phyloP scores from a whole-genome alignment of 2,329 filamentous ascomycete species.

The Sphaerulina vaccinii region DNA sequence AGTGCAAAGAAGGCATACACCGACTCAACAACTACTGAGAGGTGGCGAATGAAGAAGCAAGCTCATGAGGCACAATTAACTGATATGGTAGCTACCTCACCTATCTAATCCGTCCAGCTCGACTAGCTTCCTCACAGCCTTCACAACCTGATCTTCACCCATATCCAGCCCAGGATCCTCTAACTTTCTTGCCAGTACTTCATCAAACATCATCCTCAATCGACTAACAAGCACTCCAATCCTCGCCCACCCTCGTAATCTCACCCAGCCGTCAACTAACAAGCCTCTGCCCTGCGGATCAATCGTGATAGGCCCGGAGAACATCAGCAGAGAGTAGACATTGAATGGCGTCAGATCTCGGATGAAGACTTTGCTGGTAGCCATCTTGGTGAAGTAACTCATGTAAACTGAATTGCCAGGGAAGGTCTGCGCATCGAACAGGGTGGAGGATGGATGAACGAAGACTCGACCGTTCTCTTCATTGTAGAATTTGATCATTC shows the following conservation, averaged over 20 bases:
- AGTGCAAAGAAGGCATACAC: background rate
- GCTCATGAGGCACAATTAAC: no score
- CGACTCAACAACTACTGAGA: no score
- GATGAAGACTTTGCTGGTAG: conserved; percentile 88
- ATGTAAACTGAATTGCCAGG: conserved; percentile 73
- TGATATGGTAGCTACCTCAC: no score
- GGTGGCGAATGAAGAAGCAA: no score
- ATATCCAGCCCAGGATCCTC: conserved; percentile 61
- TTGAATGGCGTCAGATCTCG: conserved; percentile 92
- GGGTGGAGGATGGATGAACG: conserved; percentile 81
- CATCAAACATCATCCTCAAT: conserved; percentile 81
- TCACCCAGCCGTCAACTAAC: conserved; percentile 87
- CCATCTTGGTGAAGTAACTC: conserved; percentile 88
- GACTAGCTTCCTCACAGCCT: conserved; percentile 74
- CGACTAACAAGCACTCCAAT: conserved; percentile 87
- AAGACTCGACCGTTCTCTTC: conserved; percentile 83
- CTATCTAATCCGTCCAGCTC: conserved; percentile 71
- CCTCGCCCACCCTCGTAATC: conserved; percentile 84
- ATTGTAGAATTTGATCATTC: conserved; percentile 89
- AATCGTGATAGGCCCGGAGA: conserved; percentile 78
- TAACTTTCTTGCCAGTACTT: conserved; percentile 75
- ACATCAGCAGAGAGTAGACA: conserved; percentile 81
- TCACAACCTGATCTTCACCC: conserved; percentile 64
- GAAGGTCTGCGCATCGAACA: conserved; percentile 81
- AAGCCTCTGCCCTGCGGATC: conserved; percentile 86